Evolutionary conservation across 371 early-diverging fungal genomes (phyloP), one percentile per base, ranked within the genome.

Genomic region (Funneliformis caledonium): DNA sequence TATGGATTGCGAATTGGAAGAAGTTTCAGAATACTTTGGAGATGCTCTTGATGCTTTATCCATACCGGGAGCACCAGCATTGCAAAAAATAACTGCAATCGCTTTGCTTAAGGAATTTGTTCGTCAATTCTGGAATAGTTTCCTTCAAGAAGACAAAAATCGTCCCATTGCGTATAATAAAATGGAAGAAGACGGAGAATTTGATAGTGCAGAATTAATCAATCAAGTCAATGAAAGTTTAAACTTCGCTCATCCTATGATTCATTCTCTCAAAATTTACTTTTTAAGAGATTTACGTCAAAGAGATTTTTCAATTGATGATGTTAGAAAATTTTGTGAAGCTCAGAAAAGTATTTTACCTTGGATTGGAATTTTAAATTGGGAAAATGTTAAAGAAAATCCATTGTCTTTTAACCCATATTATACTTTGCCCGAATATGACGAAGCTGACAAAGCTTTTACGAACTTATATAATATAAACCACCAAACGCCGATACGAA

Each of bases 81-180:
- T 81, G 9, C 72, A 76, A 64, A 42, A 22, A n/a, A 75, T 81
- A 31, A 45, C 42, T 16, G 14, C 81, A 6, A 47, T 81, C 45
- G 75, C 76, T 10, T 70, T 75, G 9, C 33, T 81, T 4, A 81
- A 81, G 62, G 65, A 73, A n/a, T 74, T 81, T 73, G 74, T 81
- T 45, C 33, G 43, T n/a, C 31, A 9, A 37, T 52, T 78, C 37
- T 78, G 67, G 67, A 50, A 78, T 11, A 22, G 45, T 62, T 19
- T 65, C 9, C 26, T 48, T 48, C 16, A 10, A 10, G 31, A 76
- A 16, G 47, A n/a, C 31, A n/a, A 62, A 74, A 9, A 47, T 26
- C 7, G 12, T 26, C 26, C 26, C 26, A 26, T 26, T 26, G 26
- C 26, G 26, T 26, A 26, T 26, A 26, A 26, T 26, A 26, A 26